Conservation (phyloP, 371 early-diverging fungal species). For the Mucor mucedo region DNA sequence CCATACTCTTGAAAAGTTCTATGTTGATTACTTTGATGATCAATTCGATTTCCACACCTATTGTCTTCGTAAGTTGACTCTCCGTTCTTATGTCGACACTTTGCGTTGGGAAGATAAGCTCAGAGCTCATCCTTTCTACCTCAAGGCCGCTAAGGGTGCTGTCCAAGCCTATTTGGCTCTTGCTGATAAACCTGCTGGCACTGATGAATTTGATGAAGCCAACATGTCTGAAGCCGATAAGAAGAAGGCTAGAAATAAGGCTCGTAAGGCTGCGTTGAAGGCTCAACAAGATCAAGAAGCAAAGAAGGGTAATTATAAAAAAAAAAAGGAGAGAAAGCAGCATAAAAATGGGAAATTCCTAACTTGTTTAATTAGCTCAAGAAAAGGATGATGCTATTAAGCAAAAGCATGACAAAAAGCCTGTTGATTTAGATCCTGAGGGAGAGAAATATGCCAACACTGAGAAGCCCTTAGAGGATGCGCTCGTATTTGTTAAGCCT, state of each 20-base stretch:
- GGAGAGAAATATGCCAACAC: conserved; percentile 68
- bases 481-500: conserved; percentile 77
- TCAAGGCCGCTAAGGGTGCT: conserved; percentile 79
- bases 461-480: conserved; percentile 74
- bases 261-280: conserved; percentile 57
- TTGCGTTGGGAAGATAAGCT: conserved; percentile 81
- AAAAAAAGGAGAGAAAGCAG: background rate
- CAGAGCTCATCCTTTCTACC: conserved; percentile 72
- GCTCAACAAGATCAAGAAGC: conserved; percentile 51
- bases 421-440: conserved; percentile 70
- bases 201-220: conserved; percentile 47
- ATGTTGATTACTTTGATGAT: conserved; percentile 86
- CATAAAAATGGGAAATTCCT: too few species aligned
- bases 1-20: conserved; percentile 83
- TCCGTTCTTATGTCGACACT: conserved; percentile 84
- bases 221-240: conserved; percentile 69
- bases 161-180: conserved; percentile 72
- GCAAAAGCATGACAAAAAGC: conserved; percentile 54
- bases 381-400: conserved; percentile 44
- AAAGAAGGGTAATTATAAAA: conserved; percentile 29
- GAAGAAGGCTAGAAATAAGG: conserved; percentile 65
- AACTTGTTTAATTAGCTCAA: conserved; percentile 14
- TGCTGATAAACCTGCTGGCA: conserved; percentile 62
- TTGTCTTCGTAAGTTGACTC: conserved; percentile 87
- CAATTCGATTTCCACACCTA: conserved; percentile 98